A percentile compares a stretch with the other conserved stretches of the same genome.
These are phyloP conservation scores for Saprolegnia parasitica DNA, from an alignment of 352 stramenopile genomes.

Conservation along the genomic window DNA sequence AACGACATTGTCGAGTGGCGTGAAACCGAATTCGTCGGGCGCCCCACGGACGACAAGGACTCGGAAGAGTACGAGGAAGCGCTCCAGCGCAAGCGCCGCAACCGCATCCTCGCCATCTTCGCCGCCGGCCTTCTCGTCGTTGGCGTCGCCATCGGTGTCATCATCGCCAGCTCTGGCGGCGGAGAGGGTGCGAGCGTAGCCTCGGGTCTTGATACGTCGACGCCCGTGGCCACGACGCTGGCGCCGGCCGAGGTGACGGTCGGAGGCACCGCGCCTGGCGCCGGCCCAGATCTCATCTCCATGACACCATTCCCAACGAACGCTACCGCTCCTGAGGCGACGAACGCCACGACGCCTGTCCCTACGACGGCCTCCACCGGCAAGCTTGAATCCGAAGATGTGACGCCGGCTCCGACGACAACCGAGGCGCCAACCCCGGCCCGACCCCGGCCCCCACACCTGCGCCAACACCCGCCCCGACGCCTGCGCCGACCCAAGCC, in stretches of 20 bases:
- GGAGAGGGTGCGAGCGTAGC: background rate
- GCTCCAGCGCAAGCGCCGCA: slow-evolving; percentile 18
- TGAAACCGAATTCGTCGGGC: slow-evolving; percentile 16
- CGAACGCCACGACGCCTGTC: slow-evolving; percentile 8
- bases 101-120: slow-evolving; percentile 20
- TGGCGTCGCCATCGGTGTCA: slow-evolving; percentile 25
- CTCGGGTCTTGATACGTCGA: slow-evolving; percentile 1
- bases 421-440: slow-evolving; percentile 1
- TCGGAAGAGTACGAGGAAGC: slow-evolving; percentile 27
- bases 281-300: background rate
- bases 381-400: slow-evolving; percentile 1
- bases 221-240: slow-evolving; percentile 1
- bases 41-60: slow-evolving; percentile 25
- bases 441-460: slow-evolving; percentile 10
- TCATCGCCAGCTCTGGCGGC: background rate
- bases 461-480: slow-evolving; percentile 13
- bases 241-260: slow-evolving; percentile 3
- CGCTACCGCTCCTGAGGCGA: background rate
- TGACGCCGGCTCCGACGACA: background rate
- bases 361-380: slow-evolving; percentile 6
- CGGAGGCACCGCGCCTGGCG: slow-evolving; percentile 1
- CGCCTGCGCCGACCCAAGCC: slow-evolving; percentile 14
- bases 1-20: slow-evolving; percentile 11
- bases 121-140: slow-evolving; percentile 17
- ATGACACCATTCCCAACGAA: background rate